Evolutionary conservation across 2,329 filamentous ascomycete species (phyloP), one percentile per base, ranked within the genome.

Genomic region (Microdochium bolleyi): DNA sequence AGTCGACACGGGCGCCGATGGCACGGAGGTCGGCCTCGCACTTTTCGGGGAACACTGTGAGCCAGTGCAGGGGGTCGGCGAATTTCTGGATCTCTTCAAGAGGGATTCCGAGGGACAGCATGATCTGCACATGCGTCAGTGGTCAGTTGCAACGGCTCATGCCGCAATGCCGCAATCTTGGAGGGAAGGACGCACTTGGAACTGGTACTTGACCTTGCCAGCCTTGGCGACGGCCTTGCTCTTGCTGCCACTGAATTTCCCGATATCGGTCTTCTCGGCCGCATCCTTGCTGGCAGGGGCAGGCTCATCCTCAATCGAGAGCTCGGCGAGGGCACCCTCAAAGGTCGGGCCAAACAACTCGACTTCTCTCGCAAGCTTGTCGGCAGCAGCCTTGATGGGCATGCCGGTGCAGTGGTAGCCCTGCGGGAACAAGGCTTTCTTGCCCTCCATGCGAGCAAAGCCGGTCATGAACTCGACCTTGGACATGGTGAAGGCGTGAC

Each of bases 371-470:
- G 87, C 84, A 48, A 99, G 82, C 77, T 97, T 97, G 76, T 99
- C 92, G 52, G 94, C 91, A 64, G 89, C 95, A 5, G 94, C 92
- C 73, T 96, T 96, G 77, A 99, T 99, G 48, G 92, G 91, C 87
- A 99, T 95, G 62, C 94, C 94, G 0, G 92, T 97, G 73, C 88
- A 90, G 77, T 99, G 94, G 75, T 91, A 99, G 30, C 92, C 94
- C 65, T 94, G 86, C 53, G 94, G 94, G 68, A 94, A 96, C 51
- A 97, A 77, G 53, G 86, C 79, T 51, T 87, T 80, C 76, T 92
- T 92, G 64, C 94, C 94, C 68, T 91, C 83, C 89, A 97, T 95
- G 53, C 92, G 81, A 49, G 88, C 86, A 66, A 90, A 92, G 46
- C 92, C 90, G 24, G 87, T 83, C 54, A 85, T 86, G 70, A 97